Conservation (phyloP, 2,329 filamentous ascomycete species). For the Exophiala phaeomuriformis region DNA sequence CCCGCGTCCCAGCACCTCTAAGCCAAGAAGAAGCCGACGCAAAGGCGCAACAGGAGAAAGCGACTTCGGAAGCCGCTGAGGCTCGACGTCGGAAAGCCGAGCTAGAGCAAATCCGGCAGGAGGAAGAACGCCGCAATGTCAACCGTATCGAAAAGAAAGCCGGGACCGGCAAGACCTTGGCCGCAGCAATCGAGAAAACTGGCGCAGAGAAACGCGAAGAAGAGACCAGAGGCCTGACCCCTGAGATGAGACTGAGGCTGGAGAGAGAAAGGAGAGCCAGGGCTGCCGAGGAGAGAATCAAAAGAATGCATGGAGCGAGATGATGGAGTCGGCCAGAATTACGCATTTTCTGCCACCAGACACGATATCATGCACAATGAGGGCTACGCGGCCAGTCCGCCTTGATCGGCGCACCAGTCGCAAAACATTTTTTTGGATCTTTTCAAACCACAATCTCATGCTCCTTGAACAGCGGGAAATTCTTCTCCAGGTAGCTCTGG, state of each 20-base stretch:
- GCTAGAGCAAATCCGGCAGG: slow-evolving; percentile 61
- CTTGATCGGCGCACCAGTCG: neutral
- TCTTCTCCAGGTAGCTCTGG: slow-evolving; percentile 7
- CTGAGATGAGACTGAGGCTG: slow-evolving; percentile 74
- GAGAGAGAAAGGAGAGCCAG: slow-evolving; percentile 85
- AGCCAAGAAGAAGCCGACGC: slow-evolving; percentile 63
- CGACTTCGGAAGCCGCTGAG: slow-evolving; percentile 61
- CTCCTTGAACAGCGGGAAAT: slow-evolving; percentile 23
- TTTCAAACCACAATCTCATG: slow-evolving; percentile 19
- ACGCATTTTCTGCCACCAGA: neutral
- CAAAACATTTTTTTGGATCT: neutral
- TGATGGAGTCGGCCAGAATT: neutral
- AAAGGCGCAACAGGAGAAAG: slow-evolving; percentile 62
- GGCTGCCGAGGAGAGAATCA: slow-evolving; percentile 82
- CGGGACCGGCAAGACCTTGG: slow-evolving; percentile 48
- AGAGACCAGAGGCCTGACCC: slow-evolving; percentile 74
- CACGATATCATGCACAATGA: neutral
- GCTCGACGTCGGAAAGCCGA: slow-evolving; percentile 64
- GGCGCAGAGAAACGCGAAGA: slow-evolving; percentile 75
- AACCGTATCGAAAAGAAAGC: slow-evolving; percentile 44
- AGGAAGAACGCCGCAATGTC: slow-evolving; percentile 44
- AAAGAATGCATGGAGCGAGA: slow-evolving; percentile 48
- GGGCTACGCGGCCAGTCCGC: neutral
- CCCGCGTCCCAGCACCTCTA: slow-evolving; percentile 64
- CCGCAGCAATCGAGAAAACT: slow-evolving; percentile 56